phyloP scores from a whole-genome alignment of 345 rosid genomes.

The Atalantia buxifolia region DNA sequence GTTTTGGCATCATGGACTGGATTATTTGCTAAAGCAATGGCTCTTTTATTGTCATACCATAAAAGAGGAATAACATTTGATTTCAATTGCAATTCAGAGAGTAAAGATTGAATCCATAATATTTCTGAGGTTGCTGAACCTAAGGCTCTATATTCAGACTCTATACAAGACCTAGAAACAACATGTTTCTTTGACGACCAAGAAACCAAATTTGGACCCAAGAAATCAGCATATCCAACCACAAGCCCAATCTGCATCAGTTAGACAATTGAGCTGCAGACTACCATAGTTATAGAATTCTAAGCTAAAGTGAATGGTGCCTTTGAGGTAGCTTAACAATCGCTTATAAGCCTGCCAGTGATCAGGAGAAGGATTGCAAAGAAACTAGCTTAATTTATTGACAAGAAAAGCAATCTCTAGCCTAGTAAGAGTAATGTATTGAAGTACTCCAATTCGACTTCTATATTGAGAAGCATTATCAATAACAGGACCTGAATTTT shows the following conservation, averaged over 20 bases:
- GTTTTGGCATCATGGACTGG: background rate
- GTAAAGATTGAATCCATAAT: background rate
- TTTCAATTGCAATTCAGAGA: accelerated
- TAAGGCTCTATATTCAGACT: background rate
- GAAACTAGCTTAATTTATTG: too few species aligned
- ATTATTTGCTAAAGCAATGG: background rate
- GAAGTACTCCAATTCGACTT: background rate
- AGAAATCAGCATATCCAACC: too few species aligned
- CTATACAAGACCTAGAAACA: background rate
- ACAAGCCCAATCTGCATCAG: too few species aligned
- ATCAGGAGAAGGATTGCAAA: background rate
- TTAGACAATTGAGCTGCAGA: too few species aligned
- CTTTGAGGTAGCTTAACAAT: background rate
- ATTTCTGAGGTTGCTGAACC: too few species aligned
- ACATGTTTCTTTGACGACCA: too few species aligned
- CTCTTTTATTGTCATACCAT: background rate
- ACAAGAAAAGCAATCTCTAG: too few species aligned
- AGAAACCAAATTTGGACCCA: background rate
- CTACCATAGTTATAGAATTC: too few species aligned
- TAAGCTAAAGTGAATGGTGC: background rate
- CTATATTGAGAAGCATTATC: background rate
- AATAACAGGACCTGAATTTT: too few species aligned
- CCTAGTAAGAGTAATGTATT: too few species aligned
- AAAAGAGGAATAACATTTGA: too few species aligned
- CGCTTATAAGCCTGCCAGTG: background rate